phyloP scores from a whole-genome alignment of 768 basidiomycete species.

The Gautieria morchelliformis region DNA sequence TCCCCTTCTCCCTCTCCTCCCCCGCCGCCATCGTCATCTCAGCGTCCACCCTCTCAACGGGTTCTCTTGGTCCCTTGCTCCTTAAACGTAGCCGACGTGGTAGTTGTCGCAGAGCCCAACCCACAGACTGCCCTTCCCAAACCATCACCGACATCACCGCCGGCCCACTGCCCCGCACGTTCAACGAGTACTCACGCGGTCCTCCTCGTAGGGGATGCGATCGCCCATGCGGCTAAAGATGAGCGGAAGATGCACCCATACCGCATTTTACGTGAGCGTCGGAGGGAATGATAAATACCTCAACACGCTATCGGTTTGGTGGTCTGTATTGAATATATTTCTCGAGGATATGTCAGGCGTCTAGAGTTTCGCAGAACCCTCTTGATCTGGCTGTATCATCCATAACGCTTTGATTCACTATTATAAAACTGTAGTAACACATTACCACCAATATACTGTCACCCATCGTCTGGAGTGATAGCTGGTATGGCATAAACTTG shows the following conservation, averaged over 20 bases:
- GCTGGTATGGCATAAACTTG: too few species aligned
- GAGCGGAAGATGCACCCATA: slow-evolving; percentile 7
- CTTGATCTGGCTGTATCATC: too few species aligned
- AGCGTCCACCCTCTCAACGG: background rate
- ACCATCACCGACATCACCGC: too few species aligned
- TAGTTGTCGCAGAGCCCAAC: background rate
- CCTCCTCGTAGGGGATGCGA: background rate
- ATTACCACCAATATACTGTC: too few species aligned
- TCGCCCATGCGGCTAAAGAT: background rate
- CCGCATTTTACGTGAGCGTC: slow-evolving; percentile 3
- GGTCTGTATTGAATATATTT: too few species aligned
- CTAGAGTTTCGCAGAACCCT: too few species aligned
- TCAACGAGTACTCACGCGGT: background rate
- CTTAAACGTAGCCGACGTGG: background rate
- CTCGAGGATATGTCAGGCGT: too few species aligned
- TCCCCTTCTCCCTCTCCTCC: slow-evolving; percentile 5
- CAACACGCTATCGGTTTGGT: too few species aligned
- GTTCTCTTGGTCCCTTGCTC: slow-evolving; percentile 1
- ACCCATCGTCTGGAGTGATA: too few species aligned
- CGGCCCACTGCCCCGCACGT: too few species aligned
- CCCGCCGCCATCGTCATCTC: background rate
- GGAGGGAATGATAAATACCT: background rate
- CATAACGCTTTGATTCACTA: too few species aligned
- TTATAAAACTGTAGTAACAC: too few species aligned
- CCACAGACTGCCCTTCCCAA: background rate